Evolutionary conservation across 169 alveolate genomes (phyloP), one percentile per base, ranked within the genome.

Genomic region (Plasmodium yoelii): DNA sequence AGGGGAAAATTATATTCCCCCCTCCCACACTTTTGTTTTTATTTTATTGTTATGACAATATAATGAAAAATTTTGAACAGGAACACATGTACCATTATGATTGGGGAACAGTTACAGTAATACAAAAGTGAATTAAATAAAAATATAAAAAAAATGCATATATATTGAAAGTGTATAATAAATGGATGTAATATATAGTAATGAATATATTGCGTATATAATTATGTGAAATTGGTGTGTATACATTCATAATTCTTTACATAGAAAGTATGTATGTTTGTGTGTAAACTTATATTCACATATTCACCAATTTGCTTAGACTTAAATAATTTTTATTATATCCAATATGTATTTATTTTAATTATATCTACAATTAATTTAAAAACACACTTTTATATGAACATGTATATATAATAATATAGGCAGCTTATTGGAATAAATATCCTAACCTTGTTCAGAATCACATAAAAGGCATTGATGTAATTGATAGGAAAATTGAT

Each of bases 91-190:
- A 73, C 39, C 56, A 73, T 1, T 55, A 73, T 57, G 87, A 73
- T 61, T 73, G 87, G 87, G 87, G 72, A 13, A 73, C 87, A 22
- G 87, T 73, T 47, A 73, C 87, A 19, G 87, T 73, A 73, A 73
- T 26, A 49, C 18, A 0, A 19, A 19, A 46, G 51, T 9, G 49
- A 24, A 42, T 57, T n/a, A 39, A 28, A 22, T 47, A 49, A 42
- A 10, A 4, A n/a, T 68, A 5, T 7, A 8, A 18, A 46, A 46
- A n/a, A 67, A 44, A 44, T 44, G 42, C 61, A 15, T 51, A 15
- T 15, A 15, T 15, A 13, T 12, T 34, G 7, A 34, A 51, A 51
- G 59, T 13, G 59, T 15, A 15, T 15, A 51, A 51, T 0, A 51
- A 13, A 13, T n/a, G 22, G 12, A 64, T 10, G 51, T 13, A 15